Base-by-base conservation (phyloP, 164 flowering plant species). In the Kingdonia uniflora region DNA sequence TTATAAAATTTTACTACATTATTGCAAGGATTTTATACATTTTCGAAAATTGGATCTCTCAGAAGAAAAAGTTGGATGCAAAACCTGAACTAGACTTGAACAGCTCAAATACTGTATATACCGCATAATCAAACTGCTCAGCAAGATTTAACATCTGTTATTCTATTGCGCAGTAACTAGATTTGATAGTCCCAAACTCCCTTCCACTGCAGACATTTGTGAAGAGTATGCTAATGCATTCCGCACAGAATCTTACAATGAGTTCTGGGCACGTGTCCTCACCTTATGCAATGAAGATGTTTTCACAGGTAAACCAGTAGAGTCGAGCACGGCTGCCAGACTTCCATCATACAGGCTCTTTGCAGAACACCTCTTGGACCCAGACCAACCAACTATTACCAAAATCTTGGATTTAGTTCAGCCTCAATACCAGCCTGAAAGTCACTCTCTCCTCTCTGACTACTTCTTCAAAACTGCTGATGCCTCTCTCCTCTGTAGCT, bases 191-290 rank as follows among this genome's bases (percentile, higher is more conserved):
- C 35, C 35, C 8, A 4, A 29, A 29, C 8, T 29, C 35, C 35
- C 35, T 29, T 29, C 29, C 14, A 58, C 19, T 8, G 44, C 69
- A 20, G 85, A 85, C 44, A 61, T 82, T 7, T 68, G 79, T 0
- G 90, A 80, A 54, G 95, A 85, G 48, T 85, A 82, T 21, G 87
- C 85, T 2, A 79, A 75, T 11, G 85, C 95, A 7, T 85, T 85
- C 24, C 73, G 87, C 1, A 85, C 95, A 0, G 74, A 80, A 62
- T 85, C 95, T 1, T 85, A 85, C 72, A 57, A 24, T 11, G 76
- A 74, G 14, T 85, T 85, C 20, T 85, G 87, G 89, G 61, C 79
- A 16, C 81, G 80, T 23, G 80, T 82, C 49, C 60, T 68, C 0
- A 63, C 71, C 5, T 29, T 82, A 2, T 65, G 66, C 45, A 16